These are phyloP conservation scores for Boletus pseudo-olivaceus DNA, from an alignment of 768 basidiomycete species.

Conservation along the genomic window DNA sequence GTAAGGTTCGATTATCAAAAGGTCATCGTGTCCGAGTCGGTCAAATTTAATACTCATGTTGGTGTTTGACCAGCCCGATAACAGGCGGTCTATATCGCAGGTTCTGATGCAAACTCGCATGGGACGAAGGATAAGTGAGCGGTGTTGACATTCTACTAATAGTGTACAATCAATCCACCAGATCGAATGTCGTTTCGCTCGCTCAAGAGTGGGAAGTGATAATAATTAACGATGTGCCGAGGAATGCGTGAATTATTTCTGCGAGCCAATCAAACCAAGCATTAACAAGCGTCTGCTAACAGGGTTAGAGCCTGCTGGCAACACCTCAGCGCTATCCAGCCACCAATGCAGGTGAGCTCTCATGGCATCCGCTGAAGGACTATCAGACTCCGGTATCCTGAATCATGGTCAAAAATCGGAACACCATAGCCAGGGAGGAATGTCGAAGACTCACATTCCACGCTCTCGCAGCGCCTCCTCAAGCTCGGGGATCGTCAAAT, in stretches of 20 bases:
- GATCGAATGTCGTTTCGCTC: conserved; percentile 2
- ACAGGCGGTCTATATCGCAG: no score
- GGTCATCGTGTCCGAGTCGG: neutral
- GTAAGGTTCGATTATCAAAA: neutral
- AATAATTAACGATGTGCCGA: neutral
- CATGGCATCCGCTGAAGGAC: conserved; percentile 40
- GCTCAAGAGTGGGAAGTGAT: neutral
- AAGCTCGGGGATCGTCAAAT: conserved; percentile 53
- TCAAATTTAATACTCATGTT: neutral
- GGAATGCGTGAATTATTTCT: conserved; percentile 13
- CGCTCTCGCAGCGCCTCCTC: conserved; percentile 69
- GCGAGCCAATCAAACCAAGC: conserved; percentile 37
- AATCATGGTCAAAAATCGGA: conserved; percentile 25
- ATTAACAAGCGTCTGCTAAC: conserved; percentile 51
- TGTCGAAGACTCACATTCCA: conserved; percentile 58
- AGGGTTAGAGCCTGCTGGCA: conserved; percentile 34
- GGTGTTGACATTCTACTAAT: conserved; percentile 6
- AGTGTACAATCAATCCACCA: conserved; percentile 10
- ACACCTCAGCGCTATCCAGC: conserved; percentile 47
- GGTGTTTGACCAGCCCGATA: no score
- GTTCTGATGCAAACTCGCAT: neutral
- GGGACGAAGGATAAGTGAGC: conserved; percentile 5
- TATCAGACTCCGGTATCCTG: conserved; percentile 33
- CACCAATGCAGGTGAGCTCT: conserved; percentile 59
- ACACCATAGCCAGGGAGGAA: neutral